Conservation (phyloP, 202 grass and related monocot genomes). For the Dendrocalamus latiflorus region DNA sequence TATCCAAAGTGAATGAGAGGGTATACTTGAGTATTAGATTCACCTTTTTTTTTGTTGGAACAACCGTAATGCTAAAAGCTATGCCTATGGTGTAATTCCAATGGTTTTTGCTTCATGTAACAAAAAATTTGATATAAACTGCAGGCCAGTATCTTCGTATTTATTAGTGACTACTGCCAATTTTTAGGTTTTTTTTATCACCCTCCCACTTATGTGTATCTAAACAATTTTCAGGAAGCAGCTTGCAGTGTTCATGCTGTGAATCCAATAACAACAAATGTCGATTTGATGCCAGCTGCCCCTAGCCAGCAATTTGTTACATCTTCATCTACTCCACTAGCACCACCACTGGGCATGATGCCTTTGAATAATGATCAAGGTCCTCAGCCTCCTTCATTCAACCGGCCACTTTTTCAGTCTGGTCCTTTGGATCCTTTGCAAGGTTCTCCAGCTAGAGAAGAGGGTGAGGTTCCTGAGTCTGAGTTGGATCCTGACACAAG, state of each 20-base stretch:
- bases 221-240: slow-evolving; percentile 56
- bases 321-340: slow-evolving; percentile 33
- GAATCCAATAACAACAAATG: slow-evolving; percentile 45
- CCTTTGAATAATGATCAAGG: slow-evolving; percentile 44
- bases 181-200: slow-evolving; percentile 1
- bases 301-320: slow-evolving; percentile 37
- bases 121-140: background rate
- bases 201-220: slow-evolving; percentile 1
- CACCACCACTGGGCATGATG: slow-evolving; percentile 25
- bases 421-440: slow-evolving; percentile 37
- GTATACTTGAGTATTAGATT: background rate
- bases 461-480: slow-evolving; percentile 85
- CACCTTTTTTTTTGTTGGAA: background rate
- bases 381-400: slow-evolving; percentile 38
- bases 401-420: slow-evolving; percentile 43
- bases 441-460: slow-evolving; percentile 74
- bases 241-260: slow-evolving; percentile 44
- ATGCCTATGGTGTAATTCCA: slow-evolving; percentile 4
- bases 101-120: background rate
- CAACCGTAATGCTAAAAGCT: slow-evolving; percentile 4
- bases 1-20: background rate
- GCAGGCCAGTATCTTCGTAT: slow-evolving; percentile 1
- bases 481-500: slow-evolving; percentile 84
- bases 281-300: slow-evolving; percentile 21
- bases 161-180: background rate